Evolutionary conservation across 805 yeast species (phyloP), one percentile per base, ranked within the genome.

Genomic region (Ogataea pignaliae): DNA sequence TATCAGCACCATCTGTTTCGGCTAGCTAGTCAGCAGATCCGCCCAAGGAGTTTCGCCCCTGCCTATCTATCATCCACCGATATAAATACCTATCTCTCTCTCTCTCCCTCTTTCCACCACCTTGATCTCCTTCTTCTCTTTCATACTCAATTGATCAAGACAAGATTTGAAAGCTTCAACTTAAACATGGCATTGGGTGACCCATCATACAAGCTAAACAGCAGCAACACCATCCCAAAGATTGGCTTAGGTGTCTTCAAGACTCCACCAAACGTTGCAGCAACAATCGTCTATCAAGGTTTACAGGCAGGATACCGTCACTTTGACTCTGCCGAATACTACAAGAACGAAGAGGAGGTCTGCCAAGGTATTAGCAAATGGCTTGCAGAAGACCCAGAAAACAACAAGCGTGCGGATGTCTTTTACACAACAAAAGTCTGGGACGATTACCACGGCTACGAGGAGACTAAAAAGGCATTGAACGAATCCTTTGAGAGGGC

Each of bases 271-370:
- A 54, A 53, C 0, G 65, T 65, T 10, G 69, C 83, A 1, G 46
- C 62, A 2, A 64, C 68, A 0, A 59, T 79, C 26, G 83, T 81
- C 0, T 71, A 75, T 54, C 60, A 70, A 32, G 91, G 91, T 1
- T 69, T 85, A 48, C 64, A 70, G 33, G 68, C 64, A 21, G 93
- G 93, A 0, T 86, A 83, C 60, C 74, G 93, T 52, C 91, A 83
- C 55, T 66, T 86, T 46, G 93, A 87, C 57, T 69, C 83, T 15
- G 96, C 95, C 7, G 79, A 73, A 10, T 61, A 63, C n/a, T 87
- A 87, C 65, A 65, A 68, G 10, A 86, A 86, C 64, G 88, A 85
- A 58, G 51, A 51, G 13, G 84, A 80, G 50, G 78, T 78, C 4
- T 80, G 79, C 15, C 69, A 72, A 39, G 93, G 84, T 5, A 75